phyloP scores from a whole-genome alignment of 495 filamentous ascomycete genomes.

The Massariosphaeria phaeospora region DNA sequence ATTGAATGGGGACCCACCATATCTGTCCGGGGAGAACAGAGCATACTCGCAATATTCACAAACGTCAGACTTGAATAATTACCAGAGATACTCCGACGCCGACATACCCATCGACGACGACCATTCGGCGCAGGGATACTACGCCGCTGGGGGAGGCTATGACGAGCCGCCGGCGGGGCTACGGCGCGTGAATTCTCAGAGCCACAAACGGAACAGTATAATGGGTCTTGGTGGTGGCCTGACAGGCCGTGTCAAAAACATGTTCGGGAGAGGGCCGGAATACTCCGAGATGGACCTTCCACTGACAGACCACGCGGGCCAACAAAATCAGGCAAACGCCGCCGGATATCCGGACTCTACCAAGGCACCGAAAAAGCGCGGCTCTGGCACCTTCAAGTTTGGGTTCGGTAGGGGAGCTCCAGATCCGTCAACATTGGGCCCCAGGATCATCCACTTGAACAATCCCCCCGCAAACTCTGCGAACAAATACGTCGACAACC shows the following conservation, averaged over 20 bases:
- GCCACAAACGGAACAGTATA: conserved; percentile 78
- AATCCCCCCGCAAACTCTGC: conserved; percentile 87
- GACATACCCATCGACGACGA: conserved; percentile 75
- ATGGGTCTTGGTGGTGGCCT: conserved; percentile 80
- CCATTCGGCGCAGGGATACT: conserved; percentile 59
- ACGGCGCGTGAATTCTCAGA: conserved; percentile 47
- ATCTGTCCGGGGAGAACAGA: conserved; percentile 39
- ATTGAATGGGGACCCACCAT: conserved; percentile 39
- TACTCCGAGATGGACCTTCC: conserved; percentile 99
- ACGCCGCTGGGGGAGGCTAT: conserved; percentile 56
- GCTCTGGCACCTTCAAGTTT: conserved; percentile 79
- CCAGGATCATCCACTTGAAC: conserved; percentile 92
- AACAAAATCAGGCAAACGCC: conserved; percentile 43
- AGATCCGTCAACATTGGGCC: conserved; percentile 85
- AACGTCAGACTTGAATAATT: conserved; percentile 76
- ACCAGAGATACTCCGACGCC: conserved; percentile 82
- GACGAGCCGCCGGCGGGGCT: conserved; percentile 53
- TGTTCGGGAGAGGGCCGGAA: conserved; percentile 83
- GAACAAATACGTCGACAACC: conserved; percentile 91
- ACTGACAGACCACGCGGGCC: conserved; percentile 70
- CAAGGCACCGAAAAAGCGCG: conserved; percentile 54
- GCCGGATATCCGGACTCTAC: conserved; percentile 36
- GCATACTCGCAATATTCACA: conserved; percentile 90
- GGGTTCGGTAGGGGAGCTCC: conserved; percentile 81
- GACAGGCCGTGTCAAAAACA: conserved; percentile 78